These are phyloP conservation scores for Vaccinium corymbosum DNA, from an alignment of 148 eudicot species.

Conservation along the genomic window DNA sequence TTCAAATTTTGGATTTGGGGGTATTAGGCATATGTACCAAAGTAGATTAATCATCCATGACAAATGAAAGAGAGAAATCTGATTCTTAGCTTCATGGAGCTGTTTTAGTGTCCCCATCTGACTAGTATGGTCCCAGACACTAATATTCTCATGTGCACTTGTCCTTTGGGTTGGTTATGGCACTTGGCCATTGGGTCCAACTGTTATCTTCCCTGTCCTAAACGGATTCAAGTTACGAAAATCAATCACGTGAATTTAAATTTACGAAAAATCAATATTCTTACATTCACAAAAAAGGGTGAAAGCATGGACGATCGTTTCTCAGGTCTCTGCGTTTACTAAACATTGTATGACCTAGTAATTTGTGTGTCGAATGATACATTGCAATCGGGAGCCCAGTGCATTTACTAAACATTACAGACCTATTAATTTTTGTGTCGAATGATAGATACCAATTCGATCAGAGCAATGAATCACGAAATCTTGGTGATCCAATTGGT, in stretches of 20 bases:
- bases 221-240: not conserved
- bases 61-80: not conserved
- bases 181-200: not conserved
- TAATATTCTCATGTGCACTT: constrained; percentile 16
- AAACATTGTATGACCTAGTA: too few species aligned
- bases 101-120: constrained; percentile 3
- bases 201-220: not conserved
- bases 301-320: too few species aligned
- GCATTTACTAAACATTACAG: too few species aligned
- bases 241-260: not conserved
- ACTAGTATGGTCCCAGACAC: not conserved
- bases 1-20: not conserved
- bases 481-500: not conserved
- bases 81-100: not conserved
- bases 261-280: too few species aligned
- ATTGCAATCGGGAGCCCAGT: too few species aligned
- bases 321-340: too few species aligned
- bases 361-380: too few species aligned
- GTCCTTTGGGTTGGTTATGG: not conserved
- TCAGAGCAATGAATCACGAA: not conserved
- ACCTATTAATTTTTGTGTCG: not conserved
- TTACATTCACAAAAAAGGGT: not conserved
- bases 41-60: not conserved
- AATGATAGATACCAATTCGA: not conserved
- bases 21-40: not conserved